Evolutionary conservation across 176 grass and related monocot species (phyloP).

Genomic region (Areca catechu): DNA sequence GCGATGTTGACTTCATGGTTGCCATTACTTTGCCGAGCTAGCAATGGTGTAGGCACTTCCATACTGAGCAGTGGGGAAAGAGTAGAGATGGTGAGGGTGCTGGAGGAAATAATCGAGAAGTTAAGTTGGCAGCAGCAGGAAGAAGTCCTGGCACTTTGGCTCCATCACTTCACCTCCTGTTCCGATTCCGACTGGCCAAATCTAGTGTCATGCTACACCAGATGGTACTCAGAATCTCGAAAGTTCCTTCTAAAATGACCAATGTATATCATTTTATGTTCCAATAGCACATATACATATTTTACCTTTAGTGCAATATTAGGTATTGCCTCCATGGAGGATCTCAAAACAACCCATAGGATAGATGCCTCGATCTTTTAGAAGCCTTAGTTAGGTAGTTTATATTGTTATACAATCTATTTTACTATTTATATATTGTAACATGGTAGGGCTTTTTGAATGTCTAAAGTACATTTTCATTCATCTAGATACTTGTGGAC

Average conservation of each 20-base stretch:
- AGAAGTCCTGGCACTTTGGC: slow-evolving; percentile 60
- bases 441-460: too few relatives aligned
- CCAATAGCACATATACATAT: too few relatives aligned
- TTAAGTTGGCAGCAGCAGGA: slow-evolving; percentile 68
- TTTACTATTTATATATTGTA: too few relatives aligned
- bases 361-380: too few relatives aligned
- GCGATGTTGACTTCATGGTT: slow-evolving; percentile 60
- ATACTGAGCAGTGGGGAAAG: slow-evolving; percentile 51
- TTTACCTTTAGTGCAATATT: too few relatives aligned
- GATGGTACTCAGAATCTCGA: slow-evolving; percentile 65
- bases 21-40: slow-evolving; percentile 68
- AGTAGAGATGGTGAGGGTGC: slow-evolving; percentile 47
- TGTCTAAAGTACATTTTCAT: too few relatives aligned
- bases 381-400: too few relatives aligned
- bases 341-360: too few relatives aligned
- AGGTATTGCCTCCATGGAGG: too few relatives aligned
- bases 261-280: too few relatives aligned
- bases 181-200: slow-evolving; percentile 89
- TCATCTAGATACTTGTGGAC: too few relatives aligned
- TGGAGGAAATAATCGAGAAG: slow-evolving; percentile 63
- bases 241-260: slow-evolving; percentile 32
- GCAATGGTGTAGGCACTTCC: slow-evolving; percentile 49
- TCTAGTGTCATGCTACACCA: slow-evolving; percentile 54
- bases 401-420: too few relatives aligned
- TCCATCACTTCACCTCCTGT: slow-evolving; percentile 56